Evolutionary conservation across 768 basidiomycete genomes (phyloP).

Genomic region (Russula sp.): DNA sequence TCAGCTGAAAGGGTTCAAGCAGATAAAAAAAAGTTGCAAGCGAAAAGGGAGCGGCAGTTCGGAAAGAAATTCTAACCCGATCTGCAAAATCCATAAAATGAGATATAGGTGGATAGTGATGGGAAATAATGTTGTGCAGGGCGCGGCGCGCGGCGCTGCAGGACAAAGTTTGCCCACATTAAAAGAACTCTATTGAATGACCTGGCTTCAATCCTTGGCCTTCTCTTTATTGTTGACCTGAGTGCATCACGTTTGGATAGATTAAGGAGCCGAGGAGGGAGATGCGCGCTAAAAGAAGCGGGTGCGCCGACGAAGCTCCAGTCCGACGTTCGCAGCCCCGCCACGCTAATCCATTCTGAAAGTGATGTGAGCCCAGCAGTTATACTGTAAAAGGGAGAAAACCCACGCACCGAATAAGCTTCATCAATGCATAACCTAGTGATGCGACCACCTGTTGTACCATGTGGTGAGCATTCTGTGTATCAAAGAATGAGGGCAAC

Average conservation of each 20-base stretch:
- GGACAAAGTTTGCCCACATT: slow-evolving; percentile 1
- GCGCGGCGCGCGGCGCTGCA: not conserved
- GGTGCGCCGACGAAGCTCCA: not conserved
- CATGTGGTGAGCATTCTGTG: not conserved
- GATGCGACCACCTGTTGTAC: slow-evolving; percentile 76
- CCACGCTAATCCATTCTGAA: slow-evolving; percentile 14
- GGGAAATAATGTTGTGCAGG: not conserved
- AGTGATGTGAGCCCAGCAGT: not conserved
- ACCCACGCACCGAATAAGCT: slow-evolving; percentile 56
- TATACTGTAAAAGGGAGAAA: not conserved
- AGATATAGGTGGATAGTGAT: not conserved
- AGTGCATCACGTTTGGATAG: slow-evolving; percentile 17
- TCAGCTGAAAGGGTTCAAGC: not conserved
- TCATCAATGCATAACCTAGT: slow-evolving; percentile 78
- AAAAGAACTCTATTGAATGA: slow-evolving; percentile 12
- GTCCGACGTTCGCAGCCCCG: not conserved
- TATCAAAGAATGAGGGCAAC: slow-evolving; percentile 16
- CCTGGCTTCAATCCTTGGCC: not conserved
- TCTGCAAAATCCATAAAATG: not conserved
- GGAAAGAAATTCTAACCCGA: not conserved
- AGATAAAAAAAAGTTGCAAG: not conserved
- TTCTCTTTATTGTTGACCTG: slow-evolving; percentile 5
- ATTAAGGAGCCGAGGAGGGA: slow-evolving; percentile 13
- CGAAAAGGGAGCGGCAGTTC: not conserved
- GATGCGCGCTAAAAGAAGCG: not conserved